These are phyloP conservation scores for Hanseniaspora pseudoguilliermondii DNA, from an alignment of 805 yeast species.

Conservation along the genomic window DNA sequence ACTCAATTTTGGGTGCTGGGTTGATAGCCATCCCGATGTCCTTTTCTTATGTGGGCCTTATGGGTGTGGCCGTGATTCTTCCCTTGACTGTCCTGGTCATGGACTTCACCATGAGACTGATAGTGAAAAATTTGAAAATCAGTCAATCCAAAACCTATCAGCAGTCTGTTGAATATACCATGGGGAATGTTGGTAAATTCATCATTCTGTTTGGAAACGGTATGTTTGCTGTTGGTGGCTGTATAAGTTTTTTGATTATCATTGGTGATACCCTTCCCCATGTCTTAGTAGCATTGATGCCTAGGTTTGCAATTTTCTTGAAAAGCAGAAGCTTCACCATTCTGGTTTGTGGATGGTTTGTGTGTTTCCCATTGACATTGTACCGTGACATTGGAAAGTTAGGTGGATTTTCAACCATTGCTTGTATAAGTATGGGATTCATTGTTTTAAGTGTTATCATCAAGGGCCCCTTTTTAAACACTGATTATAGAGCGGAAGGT, in stretches of 20 bases:
- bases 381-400: constrained; percentile 69
- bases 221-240: constrained; percentile 85
- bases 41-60: constrained; percentile 61
- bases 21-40: constrained; percentile 91
- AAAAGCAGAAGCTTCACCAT: constrained; percentile 63
- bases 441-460: constrained; percentile 62
- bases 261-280: constrained; percentile 94
- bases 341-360: constrained; percentile 49
- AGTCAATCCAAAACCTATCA: constrained; percentile 71
- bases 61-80: constrained; percentile 58
- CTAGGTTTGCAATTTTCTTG: constrained; percentile 37
- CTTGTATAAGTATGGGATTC: constrained; percentile 68
- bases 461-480: constrained; percentile 53
- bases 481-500: constrained; percentile 37
- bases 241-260: constrained; percentile 85
- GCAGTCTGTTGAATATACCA: constrained; percentile 68
- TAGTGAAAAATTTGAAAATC: constrained; percentile 69
- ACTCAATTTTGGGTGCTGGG: constrained; percentile 90
- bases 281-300: constrained; percentile 34
- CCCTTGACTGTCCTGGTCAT: constrained; percentile 52
- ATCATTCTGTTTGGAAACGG: constrained; percentile 66
- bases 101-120: constrained; percentile 77
- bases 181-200: constrained; percentile 59
- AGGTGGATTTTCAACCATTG: constrained; percentile 79
- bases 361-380: constrained; percentile 74